These are phyloP conservation scores for Dioscorea alata DNA, from an alignment of 106 monocot species.

Conservation along the genomic window DNA sequence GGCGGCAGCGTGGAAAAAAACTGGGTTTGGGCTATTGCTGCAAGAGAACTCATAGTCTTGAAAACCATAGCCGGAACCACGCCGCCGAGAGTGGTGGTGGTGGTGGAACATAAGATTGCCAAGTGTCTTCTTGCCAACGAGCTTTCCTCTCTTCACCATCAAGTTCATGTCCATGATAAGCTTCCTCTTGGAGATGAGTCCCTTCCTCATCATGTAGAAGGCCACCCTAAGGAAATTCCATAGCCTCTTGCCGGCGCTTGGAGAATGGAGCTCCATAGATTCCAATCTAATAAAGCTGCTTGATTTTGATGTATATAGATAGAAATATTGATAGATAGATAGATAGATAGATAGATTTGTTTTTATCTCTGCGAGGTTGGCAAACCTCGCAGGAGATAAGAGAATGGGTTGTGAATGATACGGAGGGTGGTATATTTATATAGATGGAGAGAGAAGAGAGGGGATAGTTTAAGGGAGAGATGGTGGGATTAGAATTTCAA, in stretches of 20 bases:
- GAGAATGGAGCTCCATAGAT: conserved; percentile 37
- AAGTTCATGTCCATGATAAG: conserved; percentile 38
- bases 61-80: background rate
- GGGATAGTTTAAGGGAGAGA: background rate
- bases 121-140: conserved; percentile 20
- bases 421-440: background rate
- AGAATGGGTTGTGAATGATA: conserved; percentile 1
- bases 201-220: conserved; percentile 68
- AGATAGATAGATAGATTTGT: background rate
- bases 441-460: background rate
- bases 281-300: too few relatives aligned
- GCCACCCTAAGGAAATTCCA: conserved; percentile 47
- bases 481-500: background rate
- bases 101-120: background rate
- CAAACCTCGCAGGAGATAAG: conserved; percentile 25
- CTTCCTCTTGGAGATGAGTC: conserved; percentile 58
- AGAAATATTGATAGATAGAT: background rate
- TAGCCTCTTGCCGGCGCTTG: conserved; percentile 27
- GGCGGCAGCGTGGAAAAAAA: too few relatives aligned
- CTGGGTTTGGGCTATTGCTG: conserved; percentile 13
- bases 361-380: conserved; percentile 17
- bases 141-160: conserved; percentile 37
- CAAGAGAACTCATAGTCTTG: conserved; percentile 21
- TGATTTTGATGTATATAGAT: too few relatives aligned
- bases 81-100: background rate